A percentile compares a stretch with the other conserved stretches of the same genome.
phyloP scores from a whole-genome alignment of 305 asterid species.

The Ilex paraguariensis region DNA sequence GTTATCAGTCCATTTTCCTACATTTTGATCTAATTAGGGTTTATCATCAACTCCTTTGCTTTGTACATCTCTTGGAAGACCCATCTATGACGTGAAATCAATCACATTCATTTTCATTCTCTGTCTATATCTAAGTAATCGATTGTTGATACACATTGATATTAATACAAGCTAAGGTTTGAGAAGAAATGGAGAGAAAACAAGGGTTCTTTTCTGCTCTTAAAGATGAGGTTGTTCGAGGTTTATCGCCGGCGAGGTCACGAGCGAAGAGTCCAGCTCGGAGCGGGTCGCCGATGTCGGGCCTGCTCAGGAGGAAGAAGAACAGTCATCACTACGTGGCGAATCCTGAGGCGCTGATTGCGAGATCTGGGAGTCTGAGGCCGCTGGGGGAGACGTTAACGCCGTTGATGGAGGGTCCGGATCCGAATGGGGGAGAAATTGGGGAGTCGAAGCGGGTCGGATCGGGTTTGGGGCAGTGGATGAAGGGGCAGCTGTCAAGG shows the following conservation, averaged over 20 bases:
- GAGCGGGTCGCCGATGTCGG: constrained; percentile 8
- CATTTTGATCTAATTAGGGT: no score
- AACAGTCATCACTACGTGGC: not conserved
- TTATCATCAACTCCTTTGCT: no score
- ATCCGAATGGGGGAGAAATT: constrained; percentile 5
- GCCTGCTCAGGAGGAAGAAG: constrained; percentile 13
- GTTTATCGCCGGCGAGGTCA: constrained; percentile 8
- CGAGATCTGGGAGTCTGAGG: constrained; percentile 13
- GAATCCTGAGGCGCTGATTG: not conserved
- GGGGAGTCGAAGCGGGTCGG: constrained; percentile 12
- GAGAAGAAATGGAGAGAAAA: constrained; percentile 14
- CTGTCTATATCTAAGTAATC: no score
- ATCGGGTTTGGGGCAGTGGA: constrained; percentile 11
- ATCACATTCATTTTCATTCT: no score
- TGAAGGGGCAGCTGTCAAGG: constrained; percentile 11
- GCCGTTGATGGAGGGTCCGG: constrained; percentile 15
- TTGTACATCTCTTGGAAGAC: no score
- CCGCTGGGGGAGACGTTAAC: constrained; percentile 15
- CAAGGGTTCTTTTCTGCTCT: constrained; percentile 15
- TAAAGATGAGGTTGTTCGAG: constrained; percentile 9
- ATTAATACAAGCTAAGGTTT: not conserved
- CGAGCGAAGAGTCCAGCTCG: constrained; percentile 7
- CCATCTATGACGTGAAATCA: no score
- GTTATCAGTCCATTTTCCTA: no score
- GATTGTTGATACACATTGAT: no score